A percentile compares a stretch with the other conserved stretches of the same genome.
Conservation (phyloP, 208 protist species). For the Phytomonas francai region DNA sequence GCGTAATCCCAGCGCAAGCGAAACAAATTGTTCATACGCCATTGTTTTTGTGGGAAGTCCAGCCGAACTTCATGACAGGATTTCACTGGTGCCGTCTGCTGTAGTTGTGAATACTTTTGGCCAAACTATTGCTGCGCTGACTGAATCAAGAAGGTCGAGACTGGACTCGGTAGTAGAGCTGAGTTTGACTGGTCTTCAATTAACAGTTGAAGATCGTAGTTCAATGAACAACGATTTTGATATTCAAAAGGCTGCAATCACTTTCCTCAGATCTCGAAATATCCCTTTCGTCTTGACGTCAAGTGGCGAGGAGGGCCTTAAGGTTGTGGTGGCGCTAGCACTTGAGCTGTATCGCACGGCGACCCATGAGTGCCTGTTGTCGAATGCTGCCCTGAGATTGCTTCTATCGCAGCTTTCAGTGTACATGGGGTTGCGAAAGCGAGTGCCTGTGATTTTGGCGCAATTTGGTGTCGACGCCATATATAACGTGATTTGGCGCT, state of each 20-base stretch:
- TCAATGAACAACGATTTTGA: background rate
- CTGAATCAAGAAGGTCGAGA: background rate
- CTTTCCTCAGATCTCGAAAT: constrained; percentile 17
- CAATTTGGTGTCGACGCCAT: background rate
- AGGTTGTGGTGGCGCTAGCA: constrained; percentile 18
- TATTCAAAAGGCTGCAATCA: constrained; percentile 11
- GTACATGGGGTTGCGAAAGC: background rate
- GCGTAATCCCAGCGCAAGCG: background rate
- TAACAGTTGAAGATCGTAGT: background rate
- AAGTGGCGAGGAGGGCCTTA: constrained; percentile 15
- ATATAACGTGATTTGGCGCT: background rate
- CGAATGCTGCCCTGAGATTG: background rate
- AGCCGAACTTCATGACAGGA: background rate
- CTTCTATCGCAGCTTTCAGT: background rate
- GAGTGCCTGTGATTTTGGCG: background rate
- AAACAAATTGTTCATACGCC: background rate
- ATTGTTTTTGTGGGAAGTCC: background rate
- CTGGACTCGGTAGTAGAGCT: background rate
- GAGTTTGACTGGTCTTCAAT: background rate
- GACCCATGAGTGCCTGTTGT: background rate
- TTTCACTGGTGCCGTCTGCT: background rate
- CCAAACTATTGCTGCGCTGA: background rate
- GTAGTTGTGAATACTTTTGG: background rate
- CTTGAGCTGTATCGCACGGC: constrained; percentile 14
- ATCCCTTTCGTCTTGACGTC: constrained; percentile 20